These are phyloP conservation scores for Zygoascus flipseniorum DNA, from an alignment of 805 yeast species.

Conservation along the genomic window DNA sequence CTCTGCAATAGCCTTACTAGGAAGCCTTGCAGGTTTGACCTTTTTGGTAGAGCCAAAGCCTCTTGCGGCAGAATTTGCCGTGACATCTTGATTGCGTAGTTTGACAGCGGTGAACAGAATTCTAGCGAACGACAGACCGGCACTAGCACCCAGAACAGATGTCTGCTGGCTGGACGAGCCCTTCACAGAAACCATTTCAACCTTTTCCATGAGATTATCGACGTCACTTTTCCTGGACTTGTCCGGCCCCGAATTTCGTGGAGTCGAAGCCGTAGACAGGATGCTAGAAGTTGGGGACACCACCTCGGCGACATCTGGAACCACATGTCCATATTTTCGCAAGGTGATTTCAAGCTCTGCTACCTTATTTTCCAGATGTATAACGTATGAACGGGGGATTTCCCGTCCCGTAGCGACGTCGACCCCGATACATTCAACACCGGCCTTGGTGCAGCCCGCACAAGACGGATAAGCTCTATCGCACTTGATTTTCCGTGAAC, in stretches of 20 bases:
- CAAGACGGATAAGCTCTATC: conserved; percentile 64
- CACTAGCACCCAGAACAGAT: conserved; percentile 24
- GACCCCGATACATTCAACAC: conserved; percentile 68
- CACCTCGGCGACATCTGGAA: neutral
- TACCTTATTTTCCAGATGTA: conserved; percentile 60
- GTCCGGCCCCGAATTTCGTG: neutral
- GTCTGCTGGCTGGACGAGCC: conserved; percentile 13
- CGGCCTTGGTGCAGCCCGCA: conserved; percentile 51
- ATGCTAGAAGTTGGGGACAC: neutral
- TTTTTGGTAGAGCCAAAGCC: conserved; percentile 1
- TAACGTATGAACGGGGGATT: conserved; percentile 64
- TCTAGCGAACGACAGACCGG: conserved; percentile 66
- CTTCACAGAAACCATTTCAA: conserved; percentile 22
- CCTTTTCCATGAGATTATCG: conserved; percentile 19
- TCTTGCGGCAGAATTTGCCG: conserved; percentile 17
- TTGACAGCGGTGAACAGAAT: conserved; percentile 72
- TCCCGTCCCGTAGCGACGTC: conserved; percentile 87
- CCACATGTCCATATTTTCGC: conserved; percentile 30
- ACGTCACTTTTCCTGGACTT: conserved; percentile 13
- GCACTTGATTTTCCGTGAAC: conserved; percentile 57
- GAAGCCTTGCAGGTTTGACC: conserved; percentile 43
- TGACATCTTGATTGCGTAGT: conserved; percentile 19
- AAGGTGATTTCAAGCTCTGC: conserved; percentile 47
- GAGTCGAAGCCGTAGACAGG: neutral
- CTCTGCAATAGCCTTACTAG: conserved; percentile 65